Conservation (phyloP, 495 filamentous ascomycete genomes). For the Hypoxylon lienhwacheense region DNA sequence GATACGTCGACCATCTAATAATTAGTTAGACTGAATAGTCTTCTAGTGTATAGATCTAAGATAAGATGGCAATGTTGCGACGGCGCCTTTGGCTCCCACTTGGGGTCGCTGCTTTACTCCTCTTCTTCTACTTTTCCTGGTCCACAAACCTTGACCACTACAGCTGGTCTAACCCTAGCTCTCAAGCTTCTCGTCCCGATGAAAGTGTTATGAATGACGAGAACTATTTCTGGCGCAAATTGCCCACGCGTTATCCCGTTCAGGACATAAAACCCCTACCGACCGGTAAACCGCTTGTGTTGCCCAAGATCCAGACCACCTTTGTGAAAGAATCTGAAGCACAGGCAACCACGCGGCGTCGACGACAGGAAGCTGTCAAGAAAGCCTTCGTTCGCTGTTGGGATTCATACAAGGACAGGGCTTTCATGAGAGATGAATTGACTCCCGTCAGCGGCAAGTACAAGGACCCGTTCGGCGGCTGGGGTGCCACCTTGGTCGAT, state of each 20-base stretch:
- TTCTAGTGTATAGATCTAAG: not conserved
- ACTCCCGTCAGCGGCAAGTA: constrained; percentile 57
- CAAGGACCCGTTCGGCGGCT: constrained; percentile 81
- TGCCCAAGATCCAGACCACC: constrained; percentile 72
- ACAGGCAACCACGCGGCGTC: constrained; percentile 51
- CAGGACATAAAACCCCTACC: constrained; percentile 69
- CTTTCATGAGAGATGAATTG: constrained; percentile 77
- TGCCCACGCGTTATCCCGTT: constrained; percentile 59
- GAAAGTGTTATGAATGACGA: constrained; percentile 10
- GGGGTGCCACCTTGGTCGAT: constrained; percentile 92
- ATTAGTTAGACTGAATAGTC: no score
- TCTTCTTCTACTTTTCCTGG: constrained; percentile 22
- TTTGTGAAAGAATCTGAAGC: constrained; percentile 37
- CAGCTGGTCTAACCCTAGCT: not conserved
- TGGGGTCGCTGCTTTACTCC: constrained; percentile 6
- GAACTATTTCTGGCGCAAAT: constrained; percentile 44
- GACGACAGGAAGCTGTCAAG: constrained; percentile 62
- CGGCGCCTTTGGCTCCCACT: constrained; percentile 21
- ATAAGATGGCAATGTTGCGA: constrained; percentile 21
- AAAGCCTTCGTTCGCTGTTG: constrained; percentile 70
- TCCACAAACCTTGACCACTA: constrained; percentile 4
- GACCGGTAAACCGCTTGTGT: constrained; percentile 57
- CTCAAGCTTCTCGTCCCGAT: not conserved
- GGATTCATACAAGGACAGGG: constrained; percentile 70
- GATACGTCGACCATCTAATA: not conserved